phyloP scores from a whole-genome alignment of 495 filamentous ascomycete species.

The Neurospora pannonica region DNA sequence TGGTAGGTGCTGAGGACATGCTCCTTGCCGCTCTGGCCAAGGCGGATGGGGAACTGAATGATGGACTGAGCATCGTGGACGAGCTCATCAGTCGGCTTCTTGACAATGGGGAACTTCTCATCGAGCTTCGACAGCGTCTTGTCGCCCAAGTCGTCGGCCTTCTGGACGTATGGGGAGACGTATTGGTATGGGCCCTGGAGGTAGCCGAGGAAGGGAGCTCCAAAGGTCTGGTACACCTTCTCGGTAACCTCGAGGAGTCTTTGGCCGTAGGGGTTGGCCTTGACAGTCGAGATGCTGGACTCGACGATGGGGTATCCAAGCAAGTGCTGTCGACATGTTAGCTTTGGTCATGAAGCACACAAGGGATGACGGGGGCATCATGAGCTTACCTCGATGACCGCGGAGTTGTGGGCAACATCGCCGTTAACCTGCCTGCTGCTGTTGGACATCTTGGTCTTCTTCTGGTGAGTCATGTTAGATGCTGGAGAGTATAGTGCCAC shows the following conservation, averaged over 20 bases:
- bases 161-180: conserved; percentile 71
- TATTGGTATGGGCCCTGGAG: conserved; percentile 66
- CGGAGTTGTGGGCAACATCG: conserved; percentile 16
- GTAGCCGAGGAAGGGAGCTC: conserved; percentile 68
- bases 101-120: conserved; percentile 71
- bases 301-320: conserved; percentile 75
- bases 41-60: conserved; percentile 55
- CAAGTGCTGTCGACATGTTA: conserved; percentile 53
- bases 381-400: conserved; percentile 17
- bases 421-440: conserved; percentile 17
- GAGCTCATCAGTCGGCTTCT: conserved; percentile 75
- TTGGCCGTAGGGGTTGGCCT: conserved; percentile 68
- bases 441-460: conserved; percentile 14
- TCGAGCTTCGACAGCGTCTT: conserved; percentile 66
- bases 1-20: conserved; percentile 67
- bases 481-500: conserved; percentile 1
- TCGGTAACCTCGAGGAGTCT: conserved; percentile 66
- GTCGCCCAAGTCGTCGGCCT: conserved; percentile 73
- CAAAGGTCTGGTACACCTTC: conserved; percentile 51
- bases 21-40: conserved; percentile 59
- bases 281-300: conserved; percentile 68
- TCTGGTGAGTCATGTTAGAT: conserved; percentile 12
- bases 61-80: conserved; percentile 52
- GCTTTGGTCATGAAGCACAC: background rate
- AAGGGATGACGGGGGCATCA: background rate